Evolutionary conservation across 495 filamentous ascomycete genomes (phyloP).

Genomic region (Mytilinidion resinicola): DNA sequence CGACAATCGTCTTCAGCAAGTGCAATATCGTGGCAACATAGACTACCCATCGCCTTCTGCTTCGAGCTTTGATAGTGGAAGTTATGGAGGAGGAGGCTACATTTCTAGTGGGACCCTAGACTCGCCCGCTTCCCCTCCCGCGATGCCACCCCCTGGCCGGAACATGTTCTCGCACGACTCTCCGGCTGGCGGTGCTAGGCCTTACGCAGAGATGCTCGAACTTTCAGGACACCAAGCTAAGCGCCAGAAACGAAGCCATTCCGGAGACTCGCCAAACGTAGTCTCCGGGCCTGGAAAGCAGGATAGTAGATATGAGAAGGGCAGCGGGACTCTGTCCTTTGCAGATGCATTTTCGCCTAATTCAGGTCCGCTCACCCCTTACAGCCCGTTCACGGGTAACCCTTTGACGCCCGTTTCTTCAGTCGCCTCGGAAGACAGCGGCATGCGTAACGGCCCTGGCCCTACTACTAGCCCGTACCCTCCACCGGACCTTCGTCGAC

Average conservation of each 20-base stretch:
- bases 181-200: not conserved
- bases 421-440: conserved; percentile 21
- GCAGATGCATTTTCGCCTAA: conserved; percentile 21
- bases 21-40: conserved; percentile 9
- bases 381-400: conserved; percentile 19
- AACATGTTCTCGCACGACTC: not conserved
- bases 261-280: conserved; percentile 14
- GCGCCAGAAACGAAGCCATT: conserved; percentile 22
- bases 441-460: conserved; percentile 4
- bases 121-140: conserved; percentile 15
- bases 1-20: conserved; percentile 11
- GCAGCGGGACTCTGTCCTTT: conserved; percentile 5
- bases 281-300: not conserved
- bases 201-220: conserved; percentile 1
- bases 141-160: conserved; percentile 23
- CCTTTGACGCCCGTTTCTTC: conserved; percentile 26
- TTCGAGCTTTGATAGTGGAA: conserved; percentile 13
- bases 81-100: conserved; percentile 4
- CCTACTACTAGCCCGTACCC: conserved; percentile 3
- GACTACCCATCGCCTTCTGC: conserved; percentile 19
- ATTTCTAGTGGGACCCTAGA: conserved; percentile 3
- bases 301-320: not conserved
- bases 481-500: conserved; percentile 29
- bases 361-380: conserved; percentile 24
- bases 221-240: conserved; percentile 1